Conservation (phyloP, 2,329 filamentous ascomycete species). For the Trichoderma arundinaceum region DNA sequence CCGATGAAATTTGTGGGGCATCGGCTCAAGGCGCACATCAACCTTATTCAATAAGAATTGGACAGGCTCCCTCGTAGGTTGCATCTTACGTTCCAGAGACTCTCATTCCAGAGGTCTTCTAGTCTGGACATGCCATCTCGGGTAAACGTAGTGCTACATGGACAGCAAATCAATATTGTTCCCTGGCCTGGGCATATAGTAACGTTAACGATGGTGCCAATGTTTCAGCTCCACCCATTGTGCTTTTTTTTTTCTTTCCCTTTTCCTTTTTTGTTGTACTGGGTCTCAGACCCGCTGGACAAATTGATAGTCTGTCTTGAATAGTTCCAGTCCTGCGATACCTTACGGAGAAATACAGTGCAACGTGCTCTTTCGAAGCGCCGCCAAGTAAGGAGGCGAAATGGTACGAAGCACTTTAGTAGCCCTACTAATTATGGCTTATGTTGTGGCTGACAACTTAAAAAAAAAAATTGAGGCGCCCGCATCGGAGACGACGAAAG, state of each 20-base stretch:
- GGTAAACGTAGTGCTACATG: too few species aligned
- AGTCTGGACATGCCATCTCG: background rate
- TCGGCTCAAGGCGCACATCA: too few species aligned
- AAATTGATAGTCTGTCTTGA: constrained; percentile 1
- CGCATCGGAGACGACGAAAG: constrained; percentile 24
- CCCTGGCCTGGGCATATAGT: too few species aligned
- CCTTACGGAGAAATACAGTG: background rate
- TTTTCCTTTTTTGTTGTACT: background rate
- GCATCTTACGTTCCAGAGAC: constrained; percentile 1
- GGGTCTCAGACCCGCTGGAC: constrained; percentile 4
- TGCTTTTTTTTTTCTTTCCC: background rate
- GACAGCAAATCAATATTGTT: too few species aligned
- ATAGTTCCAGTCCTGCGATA: background rate
- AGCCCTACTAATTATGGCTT: too few species aligned
- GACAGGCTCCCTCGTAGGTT: background rate
- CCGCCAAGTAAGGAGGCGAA: constrained; percentile 8
- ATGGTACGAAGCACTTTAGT: background rate
- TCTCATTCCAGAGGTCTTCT: constrained; percentile 21
- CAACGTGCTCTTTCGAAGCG: background rate
- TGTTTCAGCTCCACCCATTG: constrained; percentile 27
- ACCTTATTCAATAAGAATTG: background rate
- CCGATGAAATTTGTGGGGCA: too few species aligned
- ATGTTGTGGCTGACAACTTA: too few species aligned
- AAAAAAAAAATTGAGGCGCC: constrained; percentile 9
- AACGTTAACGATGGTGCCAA: background rate